A percentile compares a stretch with the other conserved stretches of the same genome.
phyloP scores from a whole-genome alignment of 2,329 filamentous ascomycete species.

The Fusarium transvaalense region DNA sequence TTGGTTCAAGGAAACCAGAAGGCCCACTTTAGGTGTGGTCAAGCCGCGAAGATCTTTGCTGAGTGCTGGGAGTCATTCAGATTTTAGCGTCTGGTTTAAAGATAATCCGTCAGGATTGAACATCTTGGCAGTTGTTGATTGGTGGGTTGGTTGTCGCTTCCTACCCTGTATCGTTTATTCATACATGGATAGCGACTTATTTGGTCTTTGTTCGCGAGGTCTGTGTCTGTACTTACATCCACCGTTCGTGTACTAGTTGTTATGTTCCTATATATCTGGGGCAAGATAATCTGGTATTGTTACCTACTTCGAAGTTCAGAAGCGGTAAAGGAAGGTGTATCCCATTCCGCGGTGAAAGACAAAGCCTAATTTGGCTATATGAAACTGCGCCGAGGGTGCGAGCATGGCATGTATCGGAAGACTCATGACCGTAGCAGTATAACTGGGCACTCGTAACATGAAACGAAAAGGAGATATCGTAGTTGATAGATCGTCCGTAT shows the following conservation, averaged over 20 bases:
- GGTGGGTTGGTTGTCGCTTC: neutral
- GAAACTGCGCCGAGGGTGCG: neutral
- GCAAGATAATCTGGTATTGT: neutral
- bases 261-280: neutral
- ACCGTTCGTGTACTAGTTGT: neutral
- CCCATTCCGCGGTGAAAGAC: neutral
- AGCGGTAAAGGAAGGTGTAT: neutral
- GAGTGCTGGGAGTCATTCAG: neutral
- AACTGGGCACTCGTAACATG: neutral
- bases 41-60: slow-evolving; percentile 35
- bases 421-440: neutral
- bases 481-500: neutral
- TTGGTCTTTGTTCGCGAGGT: neutral
- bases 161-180: neutral
- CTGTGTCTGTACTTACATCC: neutral
- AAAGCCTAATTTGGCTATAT: neutral
- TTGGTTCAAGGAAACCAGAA: slow-evolving; percentile 22
- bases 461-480: neutral
- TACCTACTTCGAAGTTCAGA: neutral
- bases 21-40: slow-evolving; percentile 35
- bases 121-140: neutral
- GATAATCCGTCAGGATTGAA: slow-evolving; percentile 1
- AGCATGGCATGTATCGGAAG: neutral
- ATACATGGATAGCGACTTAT: neutral
- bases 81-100: slow-evolving; percentile 14